phyloP scores from a whole-genome alignment of 2,329 filamentous ascomycete genomes.

The Cercospora sp. region DNA sequence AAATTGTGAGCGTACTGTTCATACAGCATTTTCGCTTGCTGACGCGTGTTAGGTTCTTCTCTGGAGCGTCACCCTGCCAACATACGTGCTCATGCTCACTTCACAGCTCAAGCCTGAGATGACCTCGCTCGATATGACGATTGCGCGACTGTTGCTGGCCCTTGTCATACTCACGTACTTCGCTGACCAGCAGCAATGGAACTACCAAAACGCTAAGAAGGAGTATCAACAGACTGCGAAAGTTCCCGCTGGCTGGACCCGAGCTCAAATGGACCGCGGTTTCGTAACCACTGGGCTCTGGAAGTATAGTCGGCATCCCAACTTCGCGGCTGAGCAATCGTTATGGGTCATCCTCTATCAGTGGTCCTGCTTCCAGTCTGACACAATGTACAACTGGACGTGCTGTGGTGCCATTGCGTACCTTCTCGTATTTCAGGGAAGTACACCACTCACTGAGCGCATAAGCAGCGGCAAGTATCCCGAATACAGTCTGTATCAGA shows the following conservation, averaged over 20 bases:
- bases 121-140: constrained; percentile 57
- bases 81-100: constrained; percentile 76
- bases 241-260: constrained; percentile 59
- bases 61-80: constrained; percentile 74
- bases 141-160: constrained; percentile 57
- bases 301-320: constrained; percentile 87
- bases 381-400: constrained; percentile 76
- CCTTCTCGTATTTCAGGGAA: constrained; percentile 81
- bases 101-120: constrained; percentile 60
- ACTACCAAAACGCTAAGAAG: constrained; percentile 79
- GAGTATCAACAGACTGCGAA: constrained; percentile 72
- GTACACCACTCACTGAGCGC: constrained; percentile 81
- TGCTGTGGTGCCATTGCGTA: constrained; percentile 68
- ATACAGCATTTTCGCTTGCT: constrained; percentile 6
- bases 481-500: constrained; percentile 83
- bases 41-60: constrained; percentile 63
- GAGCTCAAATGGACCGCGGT: constrained; percentile 81
- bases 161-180: constrained; percentile 70
- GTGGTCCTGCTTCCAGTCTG: constrained; percentile 77
- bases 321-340: constrained; percentile 88
- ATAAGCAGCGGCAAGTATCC: constrained; percentile 82
- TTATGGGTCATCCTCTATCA: constrained; percentile 88
- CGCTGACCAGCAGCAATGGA: constrained; percentile 92
- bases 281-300: constrained; percentile 84
- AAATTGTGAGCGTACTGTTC: constrained; percentile 52